phyloP scores from a whole-genome alignment of 2,329 filamentous ascomycete species.

The Colletotrichum brevisporum region DNA sequence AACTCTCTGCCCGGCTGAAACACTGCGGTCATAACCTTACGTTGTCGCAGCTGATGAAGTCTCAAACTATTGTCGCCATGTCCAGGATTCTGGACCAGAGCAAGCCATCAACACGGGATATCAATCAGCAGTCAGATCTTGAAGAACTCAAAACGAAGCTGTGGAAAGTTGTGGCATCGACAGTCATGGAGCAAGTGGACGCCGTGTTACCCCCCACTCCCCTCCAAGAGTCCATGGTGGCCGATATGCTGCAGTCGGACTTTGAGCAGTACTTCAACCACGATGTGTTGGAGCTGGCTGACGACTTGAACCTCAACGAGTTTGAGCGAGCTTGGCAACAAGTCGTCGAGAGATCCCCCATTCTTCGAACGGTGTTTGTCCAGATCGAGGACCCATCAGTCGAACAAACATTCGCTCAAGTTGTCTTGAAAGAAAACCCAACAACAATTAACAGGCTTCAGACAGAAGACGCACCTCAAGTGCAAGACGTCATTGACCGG shows the following conservation, averaged over 20 bases:
- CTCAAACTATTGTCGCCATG: conserved; percentile 77
- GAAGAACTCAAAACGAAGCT: conserved; percentile 51
- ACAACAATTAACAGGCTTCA: conserved; percentile 43
- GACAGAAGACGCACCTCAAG: conserved; percentile 50
- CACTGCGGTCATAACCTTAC: conserved; percentile 71
- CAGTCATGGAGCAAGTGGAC: conserved; percentile 61
- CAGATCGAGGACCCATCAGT: conserved; percentile 74
- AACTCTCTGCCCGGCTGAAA: conserved; percentile 80
- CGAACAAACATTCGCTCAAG: conserved; percentile 64
- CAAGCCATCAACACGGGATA: conserved; percentile 32
- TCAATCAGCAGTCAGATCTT: conserved; percentile 37
- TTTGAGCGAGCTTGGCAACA: conserved; percentile 74
- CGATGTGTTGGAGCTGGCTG: conserved; percentile 76
- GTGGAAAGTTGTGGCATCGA: conserved; percentile 52
- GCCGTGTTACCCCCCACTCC: conserved; percentile 81
- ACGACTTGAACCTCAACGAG: conserved; percentile 65
- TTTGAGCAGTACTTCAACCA: conserved; percentile 89
- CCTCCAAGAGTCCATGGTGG: conserved; percentile 88
- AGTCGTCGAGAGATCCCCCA: conserved; percentile 74
- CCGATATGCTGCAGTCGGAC: conserved; percentile 82
- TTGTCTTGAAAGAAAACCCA: conserved; percentile 51
- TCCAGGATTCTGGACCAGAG: conserved; percentile 44
- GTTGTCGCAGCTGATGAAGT: conserved; percentile 83
- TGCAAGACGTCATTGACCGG: conserved; percentile 52
- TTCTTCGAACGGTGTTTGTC: conserved; percentile 82